Evolutionary conservation across 345 rosid species (phyloP).

Genomic region (Gossypium australe): DNA sequence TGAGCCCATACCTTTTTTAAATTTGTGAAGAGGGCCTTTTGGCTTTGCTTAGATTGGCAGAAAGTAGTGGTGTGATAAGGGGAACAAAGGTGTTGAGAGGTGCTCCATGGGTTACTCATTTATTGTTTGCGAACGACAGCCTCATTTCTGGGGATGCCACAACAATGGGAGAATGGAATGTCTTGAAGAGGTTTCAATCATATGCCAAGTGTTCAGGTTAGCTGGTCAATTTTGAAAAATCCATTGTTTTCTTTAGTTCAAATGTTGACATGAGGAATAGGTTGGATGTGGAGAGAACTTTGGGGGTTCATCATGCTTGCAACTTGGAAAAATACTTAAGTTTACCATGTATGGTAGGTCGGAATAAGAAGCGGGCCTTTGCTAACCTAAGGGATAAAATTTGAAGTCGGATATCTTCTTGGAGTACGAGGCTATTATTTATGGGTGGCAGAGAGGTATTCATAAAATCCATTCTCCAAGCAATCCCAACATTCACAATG

Average conservation of each 20-base stretch:
- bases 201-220: neutral
- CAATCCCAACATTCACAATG: neutral
- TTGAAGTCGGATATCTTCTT: too few species aligned
- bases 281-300: too few species aligned
- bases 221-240: too few species aligned
- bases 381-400: too few species aligned
- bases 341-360: neutral
- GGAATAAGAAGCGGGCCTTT: too few species aligned
- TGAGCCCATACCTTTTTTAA: neutral
- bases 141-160: too few species aligned
- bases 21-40: too few species aligned
- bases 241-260: neutral
- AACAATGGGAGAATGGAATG: neutral
- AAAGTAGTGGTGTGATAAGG: neutral
- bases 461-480: neutral
- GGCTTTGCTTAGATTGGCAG: fast-evolving
- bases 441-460: too few species aligned
- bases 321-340: neutral
- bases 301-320: neutral
- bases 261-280: neutral
- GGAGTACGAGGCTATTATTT: neutral
- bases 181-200: too few species aligned
- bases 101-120: neutral
- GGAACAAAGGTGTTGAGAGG: too few species aligned
- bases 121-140: neutral